Evolutionary conservation across 805 yeast species (phyloP).

Genomic region (Candida qinlingensis): DNA sequence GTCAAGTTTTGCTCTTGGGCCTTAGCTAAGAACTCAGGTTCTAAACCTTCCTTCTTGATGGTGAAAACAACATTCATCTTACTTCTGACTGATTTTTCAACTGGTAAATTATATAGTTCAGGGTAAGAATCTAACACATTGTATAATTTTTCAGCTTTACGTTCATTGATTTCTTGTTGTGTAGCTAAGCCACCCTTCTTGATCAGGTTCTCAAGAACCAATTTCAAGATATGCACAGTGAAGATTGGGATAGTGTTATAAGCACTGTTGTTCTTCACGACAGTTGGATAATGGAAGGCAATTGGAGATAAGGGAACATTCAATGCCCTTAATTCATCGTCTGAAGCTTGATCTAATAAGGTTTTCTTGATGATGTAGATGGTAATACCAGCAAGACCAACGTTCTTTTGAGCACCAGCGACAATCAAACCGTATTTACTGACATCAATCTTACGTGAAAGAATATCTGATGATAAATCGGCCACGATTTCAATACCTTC

Average conservation of each 20-base stretch:
- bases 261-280: constrained; percentile 83
- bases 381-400: constrained; percentile 94
- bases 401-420: constrained; percentile 98
- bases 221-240: constrained; percentile 78
- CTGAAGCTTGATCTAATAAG: constrained; percentile 62
- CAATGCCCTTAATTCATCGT: constrained; percentile 50
- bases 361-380: constrained; percentile 84
- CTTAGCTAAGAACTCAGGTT: constrained; percentile 60
- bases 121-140: constrained; percentile 73
- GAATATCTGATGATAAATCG: constrained; percentile 90
- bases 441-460: constrained; percentile 77
- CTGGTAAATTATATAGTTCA: constrained; percentile 58
- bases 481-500: constrained; percentile 80
- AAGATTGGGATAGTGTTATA: constrained; percentile 95
- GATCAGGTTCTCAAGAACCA: constrained; percentile 64
- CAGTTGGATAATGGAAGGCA: constrained; percentile 82
- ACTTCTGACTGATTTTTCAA: constrained; percentile 60
- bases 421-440: constrained; percentile 81
- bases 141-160: constrained; percentile 43
- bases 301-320: constrained; percentile 82
- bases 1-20: constrained; percentile 57
- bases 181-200: constrained; percentile 66
- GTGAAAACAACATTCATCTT: constrained; percentile 93
- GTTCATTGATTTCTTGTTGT: constrained; percentile 51
- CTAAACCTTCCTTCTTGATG: constrained; percentile 46